phyloP scores from a whole-genome alignment of 2,329 filamentous ascomycete species.

The Corinectria fuckeliana region DNA sequence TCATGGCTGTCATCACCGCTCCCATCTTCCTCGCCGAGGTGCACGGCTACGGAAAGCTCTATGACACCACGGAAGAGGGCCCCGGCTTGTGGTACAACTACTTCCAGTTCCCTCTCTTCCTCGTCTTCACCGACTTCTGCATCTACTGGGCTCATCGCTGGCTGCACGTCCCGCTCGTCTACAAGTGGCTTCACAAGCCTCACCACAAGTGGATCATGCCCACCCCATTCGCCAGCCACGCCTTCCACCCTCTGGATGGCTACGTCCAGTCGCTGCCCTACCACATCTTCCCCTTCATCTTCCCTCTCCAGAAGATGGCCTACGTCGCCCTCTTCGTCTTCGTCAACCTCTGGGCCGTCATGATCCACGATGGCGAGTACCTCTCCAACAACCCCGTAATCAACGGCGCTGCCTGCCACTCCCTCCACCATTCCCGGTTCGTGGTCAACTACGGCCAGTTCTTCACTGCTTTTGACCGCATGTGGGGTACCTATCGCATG shows the following conservation, averaged over 20 bases:
- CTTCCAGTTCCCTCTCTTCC: constrained; percentile 85
- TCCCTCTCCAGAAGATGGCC: constrained; percentile 89
- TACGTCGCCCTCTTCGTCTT: constrained; percentile 88
- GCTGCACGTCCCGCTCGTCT: constrained; percentile 76
- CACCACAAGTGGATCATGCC: constrained; percentile 99
- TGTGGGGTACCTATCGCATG: constrained; percentile 85
- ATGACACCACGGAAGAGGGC: constrained; percentile 78
- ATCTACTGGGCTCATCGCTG: constrained; percentile 93
- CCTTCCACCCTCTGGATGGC: constrained; percentile 94
- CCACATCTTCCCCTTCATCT: constrained; percentile 90
- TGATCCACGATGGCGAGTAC: constrained; percentile 97
- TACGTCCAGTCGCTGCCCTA: constrained; percentile 90
- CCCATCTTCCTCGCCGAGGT: constrained; percentile 85
- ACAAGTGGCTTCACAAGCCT: constrained; percentile 92
- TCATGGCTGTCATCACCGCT: constrained; percentile 82
- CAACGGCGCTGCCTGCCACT: constrained; percentile 93
- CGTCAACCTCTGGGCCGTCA: constrained; percentile 96
- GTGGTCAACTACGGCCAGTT: constrained; percentile 88
- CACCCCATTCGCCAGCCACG: constrained; percentile 88
- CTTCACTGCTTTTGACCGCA: constrained; percentile 88
- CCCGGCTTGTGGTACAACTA: constrained; percentile 80
- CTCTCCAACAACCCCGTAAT: constrained; percentile 88
- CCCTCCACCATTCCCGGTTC: constrained; percentile 68
- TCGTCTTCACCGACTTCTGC: constrained; percentile 85
- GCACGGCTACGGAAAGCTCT: constrained; percentile 84